Conservation (phyloP, 371 early-diverging fungal genomes). For the Blakeslea trispora region DNA sequence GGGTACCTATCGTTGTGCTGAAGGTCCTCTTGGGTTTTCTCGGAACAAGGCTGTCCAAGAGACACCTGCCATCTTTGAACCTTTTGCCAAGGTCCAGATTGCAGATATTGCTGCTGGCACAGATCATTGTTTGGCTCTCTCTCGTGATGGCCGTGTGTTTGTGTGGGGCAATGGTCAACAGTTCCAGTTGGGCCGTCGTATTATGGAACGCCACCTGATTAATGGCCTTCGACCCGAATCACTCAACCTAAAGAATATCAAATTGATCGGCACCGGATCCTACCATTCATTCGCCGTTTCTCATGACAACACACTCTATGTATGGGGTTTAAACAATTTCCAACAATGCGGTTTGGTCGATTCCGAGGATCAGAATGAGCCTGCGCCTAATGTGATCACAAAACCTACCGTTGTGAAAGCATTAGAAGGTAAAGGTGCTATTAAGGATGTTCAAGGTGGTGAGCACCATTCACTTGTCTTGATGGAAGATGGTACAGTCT, state of each 20-base stretch:
- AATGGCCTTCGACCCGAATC: constrained; percentile 63
- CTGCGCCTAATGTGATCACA: constrained; percentile 40
- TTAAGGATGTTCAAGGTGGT: constrained; percentile 75
- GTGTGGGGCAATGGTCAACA: constrained; percentile 97
- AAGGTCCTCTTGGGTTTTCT: constrained; percentile 75
- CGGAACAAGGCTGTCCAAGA: constrained; percentile 66
- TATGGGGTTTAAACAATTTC: constrained; percentile 96
- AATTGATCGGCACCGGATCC: constrained; percentile 76
- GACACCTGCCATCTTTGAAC: constrained; percentile 58
- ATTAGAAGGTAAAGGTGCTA: constrained; percentile 43
- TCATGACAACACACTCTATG: constrained; percentile 66
- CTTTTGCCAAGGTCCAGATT: constrained; percentile 49
- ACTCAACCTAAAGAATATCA: constrained; percentile 61
- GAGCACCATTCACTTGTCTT: constrained; percentile 88
- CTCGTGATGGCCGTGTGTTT: constrained; percentile 74
- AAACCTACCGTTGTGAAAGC: constrained; percentile 56
- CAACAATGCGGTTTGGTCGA: constrained; percentile 83
- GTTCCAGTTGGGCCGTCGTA: constrained; percentile 88
- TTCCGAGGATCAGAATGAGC: constrained; percentile 37
- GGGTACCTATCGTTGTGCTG: constrained; percentile 88
- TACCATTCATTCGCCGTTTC: constrained; percentile 87
- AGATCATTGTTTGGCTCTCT: constrained; percentile 90
- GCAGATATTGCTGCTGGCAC: constrained; percentile 86
- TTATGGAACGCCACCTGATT: constrained; percentile 66
- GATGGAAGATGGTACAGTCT: constrained; percentile 73